These are phyloP conservation scores for Ricinus communis DNA, from an alignment of 345 rosid species.

Conservation along the genomic window DNA sequence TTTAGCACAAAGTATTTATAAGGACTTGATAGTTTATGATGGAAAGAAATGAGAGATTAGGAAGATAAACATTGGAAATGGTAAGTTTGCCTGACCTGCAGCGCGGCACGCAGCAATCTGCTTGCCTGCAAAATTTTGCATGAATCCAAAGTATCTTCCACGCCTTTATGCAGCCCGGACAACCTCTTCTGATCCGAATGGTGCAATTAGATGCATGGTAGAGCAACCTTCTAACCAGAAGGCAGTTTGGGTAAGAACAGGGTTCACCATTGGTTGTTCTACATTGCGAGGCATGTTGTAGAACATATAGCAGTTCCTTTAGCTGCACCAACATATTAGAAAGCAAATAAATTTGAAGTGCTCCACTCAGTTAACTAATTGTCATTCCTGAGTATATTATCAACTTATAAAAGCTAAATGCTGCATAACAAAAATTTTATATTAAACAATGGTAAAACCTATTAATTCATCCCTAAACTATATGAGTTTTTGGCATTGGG, in stretches of 20 bases:
- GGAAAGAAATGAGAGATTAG: neutral
- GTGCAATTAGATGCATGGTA: constrained; percentile 36
- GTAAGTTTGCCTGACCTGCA: constrained; percentile 43
- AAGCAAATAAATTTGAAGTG: neutral
- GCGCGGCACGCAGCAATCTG: constrained; percentile 34
- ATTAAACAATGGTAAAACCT: no score
- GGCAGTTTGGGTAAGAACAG: constrained; percentile 46
- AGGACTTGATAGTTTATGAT: neutral
- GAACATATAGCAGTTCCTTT: constrained; percentile 26
- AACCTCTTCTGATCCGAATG: constrained; percentile 23
- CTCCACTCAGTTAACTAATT: neutral
- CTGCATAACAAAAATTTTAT: neutral
- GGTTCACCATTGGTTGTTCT: neutral
- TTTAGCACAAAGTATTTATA: neutral
- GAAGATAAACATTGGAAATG: neutral
- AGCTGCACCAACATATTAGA: constrained; percentile 25
- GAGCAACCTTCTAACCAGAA: constrained; percentile 32
- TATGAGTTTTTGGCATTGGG: no score
- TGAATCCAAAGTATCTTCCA: constrained; percentile 35
- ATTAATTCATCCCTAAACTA: no score
- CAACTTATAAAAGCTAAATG: neutral
- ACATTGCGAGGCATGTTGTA: constrained; percentile 47
- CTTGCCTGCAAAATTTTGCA: constrained; percentile 33
- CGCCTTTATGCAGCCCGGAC: constrained; percentile 29
- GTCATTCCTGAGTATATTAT: neutral